Base-by-base conservation (phyloP, 1,284 basidiomycete genomes). In the Boletus sp. region DNA sequence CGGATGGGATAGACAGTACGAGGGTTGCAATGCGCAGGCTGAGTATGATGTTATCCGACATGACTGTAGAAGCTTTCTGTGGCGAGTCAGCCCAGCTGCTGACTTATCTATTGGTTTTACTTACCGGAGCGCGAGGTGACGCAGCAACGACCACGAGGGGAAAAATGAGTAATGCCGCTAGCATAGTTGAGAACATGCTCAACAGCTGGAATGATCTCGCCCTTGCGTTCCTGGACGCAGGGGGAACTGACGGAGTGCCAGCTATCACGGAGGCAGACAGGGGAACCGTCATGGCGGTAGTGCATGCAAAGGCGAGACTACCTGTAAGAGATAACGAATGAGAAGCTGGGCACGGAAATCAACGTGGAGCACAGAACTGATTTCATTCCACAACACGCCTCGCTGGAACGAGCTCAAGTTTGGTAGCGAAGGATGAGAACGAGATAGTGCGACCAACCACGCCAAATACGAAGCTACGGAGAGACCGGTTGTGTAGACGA, bases 301-400 rank as follows among this genome's bases (percentile, higher is more conserved):
- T 73, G 57, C 85, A 87, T 12, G 80, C 71, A 57, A 88, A 87
- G 6, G 79, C 76, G 72, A 82, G 80, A 54, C 48, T 48, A 52
- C 52, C 63, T 67, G 50, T 37, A 20, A 17, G 33, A 48, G 27
- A 30, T 36, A 44, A 46, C 2, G 17, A 1, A 43, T 60, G 40
- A 59, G 53, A 42, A 26, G 13, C 19, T 10, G 35, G 2, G 4
- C 14, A 25, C 17, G 25, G 5, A 32, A 33, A 46, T 20, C 0
- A 34, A 25, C 6, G 13, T n/a, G 36, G 43, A 43, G 39, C 33
- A 77, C 81, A 51, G 55, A 57, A 87, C 85, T 76, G 48, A 80
- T 72, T 53, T 77, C 78, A 57, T 81, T 76, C 81, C 82, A 84
- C 30, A 84, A 67, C 27, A 69, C 58, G 20, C 81, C 80, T 46